Base-by-base conservation (phyloP, 148 eudicot species). In the Silene latifolia region DNA sequence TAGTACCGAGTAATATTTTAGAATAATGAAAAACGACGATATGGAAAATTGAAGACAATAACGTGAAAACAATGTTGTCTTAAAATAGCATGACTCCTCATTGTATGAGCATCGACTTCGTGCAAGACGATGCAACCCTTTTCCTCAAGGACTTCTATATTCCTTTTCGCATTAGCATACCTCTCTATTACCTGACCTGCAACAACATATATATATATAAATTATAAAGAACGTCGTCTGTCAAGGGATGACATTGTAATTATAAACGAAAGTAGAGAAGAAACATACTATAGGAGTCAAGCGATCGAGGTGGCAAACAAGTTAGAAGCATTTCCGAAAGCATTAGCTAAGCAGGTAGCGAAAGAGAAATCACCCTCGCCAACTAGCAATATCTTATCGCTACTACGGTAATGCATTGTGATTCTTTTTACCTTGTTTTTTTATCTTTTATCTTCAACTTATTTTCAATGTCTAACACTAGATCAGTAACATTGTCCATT, bases 21-120 rank as follows among this genome's bases (percentile, higher is more conserved):
- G n/a, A n/a, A n/a, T n/a, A n/a, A n/a, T n/a, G n/a, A n/a, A n/a
- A n/a, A n/a, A n/a, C n/a, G n/a, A n/a, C n/a, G n/a, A n/a, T n/a
- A n/a, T n/a, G 84, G 84, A 17, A 84, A 84, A 29, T 78, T 84
- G 59, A 84, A 84, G 0, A 84, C 80, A 5, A 84, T 78, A 9
- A 76, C 23, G 17, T 81, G 80, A 11, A 84, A 84, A 0, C 4
- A 9, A 15, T 77, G 57, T 19, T 11, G 7, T 0, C 2, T 25
- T 7, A 81, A 64, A 13, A 32, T 23, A 63, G 39, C 29, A 18
- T 56, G 71, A 0, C 10, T 2, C 23, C 63, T 56, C 84, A 77
- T 77, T 21, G 78, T 63, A 56, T 10, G 47, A 4, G 81, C 84
- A 70, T 81, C 71, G 4, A 77, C 68, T 54, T 12, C 57, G 25